phyloP scores from a whole-genome alignment of 2,329 filamentous ascomycete genomes.

The Aspergillus brasiliensis region DNA sequence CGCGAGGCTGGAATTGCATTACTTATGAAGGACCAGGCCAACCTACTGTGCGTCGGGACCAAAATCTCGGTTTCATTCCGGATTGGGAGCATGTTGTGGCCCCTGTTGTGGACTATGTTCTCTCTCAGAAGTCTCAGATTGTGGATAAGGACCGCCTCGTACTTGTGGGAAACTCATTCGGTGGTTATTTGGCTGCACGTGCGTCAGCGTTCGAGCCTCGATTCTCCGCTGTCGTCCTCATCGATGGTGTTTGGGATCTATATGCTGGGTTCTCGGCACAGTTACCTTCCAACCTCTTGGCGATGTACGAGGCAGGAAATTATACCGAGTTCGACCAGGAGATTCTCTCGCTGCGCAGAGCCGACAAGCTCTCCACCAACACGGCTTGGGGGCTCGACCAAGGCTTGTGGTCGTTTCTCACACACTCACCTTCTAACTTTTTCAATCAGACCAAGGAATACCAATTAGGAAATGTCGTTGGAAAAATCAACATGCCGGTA shows the following conservation, averaged over 20 bases:
- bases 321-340: background rate
- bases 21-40: constrained; percentile 54
- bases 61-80: constrained; percentile 48
- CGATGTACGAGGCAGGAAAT: background rate
- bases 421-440: background rate
- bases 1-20: constrained; percentile 48
- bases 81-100: constrained; percentile 48
- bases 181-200: background rate
- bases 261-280: background rate
- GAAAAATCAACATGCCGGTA: constrained; percentile 1
- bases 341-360: background rate
- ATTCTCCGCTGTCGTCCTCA: background rate
- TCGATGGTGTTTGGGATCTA: constrained; percentile 1
- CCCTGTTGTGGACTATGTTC: constrained; percentile 44
- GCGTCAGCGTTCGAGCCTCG: background rate
- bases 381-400: constrained; percentile 1
- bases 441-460: background rate
- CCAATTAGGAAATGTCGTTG: background rate
- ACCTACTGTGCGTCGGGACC: constrained; percentile 43
- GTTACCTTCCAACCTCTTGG: background rate
- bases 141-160: background rate
- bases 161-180: background rate
- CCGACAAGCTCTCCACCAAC: background rate
- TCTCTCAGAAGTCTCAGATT: background rate
- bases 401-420: background rate